phyloP scores from a whole-genome alignment of 768 basidiomycete species.

The Auriscalpium orientale region DNA sequence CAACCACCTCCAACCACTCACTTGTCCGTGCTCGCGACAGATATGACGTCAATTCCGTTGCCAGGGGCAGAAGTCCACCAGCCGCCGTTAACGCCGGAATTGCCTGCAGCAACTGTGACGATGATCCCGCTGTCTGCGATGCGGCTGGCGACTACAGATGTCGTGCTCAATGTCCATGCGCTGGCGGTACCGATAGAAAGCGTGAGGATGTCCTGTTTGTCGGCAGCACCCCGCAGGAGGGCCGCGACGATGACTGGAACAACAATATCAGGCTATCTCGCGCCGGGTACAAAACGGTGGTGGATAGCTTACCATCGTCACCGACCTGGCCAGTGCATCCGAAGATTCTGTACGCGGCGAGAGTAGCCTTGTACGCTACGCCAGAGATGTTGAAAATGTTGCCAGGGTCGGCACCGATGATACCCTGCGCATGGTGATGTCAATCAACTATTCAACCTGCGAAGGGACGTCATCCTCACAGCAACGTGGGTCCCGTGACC shows the following conservation, averaged over 20 bases:
- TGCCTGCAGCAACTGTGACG: conserved; percentile 57
- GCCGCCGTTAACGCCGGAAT: conserved; percentile 44
- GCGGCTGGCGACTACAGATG: conserved; percentile 49
- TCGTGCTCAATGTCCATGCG: conserved; percentile 55
- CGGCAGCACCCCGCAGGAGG: conserved; percentile 40
- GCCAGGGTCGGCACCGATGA: conserved; percentile 52
- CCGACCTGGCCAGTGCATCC: conserved; percentile 46
- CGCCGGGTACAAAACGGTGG: background rate
- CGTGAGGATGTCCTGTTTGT: conserved; percentile 56
- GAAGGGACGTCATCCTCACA: background rate
- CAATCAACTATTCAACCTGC: background rate
- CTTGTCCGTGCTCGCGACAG: conserved; percentile 48
- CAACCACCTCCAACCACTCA: background rate
- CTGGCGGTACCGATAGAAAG: conserved; percentile 53
- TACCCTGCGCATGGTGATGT: conserved; percentile 34
- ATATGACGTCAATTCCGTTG: conserved; percentile 47
- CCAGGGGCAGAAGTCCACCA: conserved; percentile 54
- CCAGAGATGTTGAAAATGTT: conserved; percentile 64
- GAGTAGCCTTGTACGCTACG: conserved; percentile 53
- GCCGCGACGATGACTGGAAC: conserved; percentile 41
- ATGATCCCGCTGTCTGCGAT: conserved; percentile 50
- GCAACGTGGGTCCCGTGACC: background rate
- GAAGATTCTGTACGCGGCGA: conserved; percentile 52
- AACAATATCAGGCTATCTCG: conserved; percentile 14
- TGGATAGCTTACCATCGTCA: conserved; percentile 38